Evolutionary conservation across 805 yeast genomes (phyloP), one percentile per base, ranked within the genome.

Genomic region (Naumovozyma dairenensis): DNA sequence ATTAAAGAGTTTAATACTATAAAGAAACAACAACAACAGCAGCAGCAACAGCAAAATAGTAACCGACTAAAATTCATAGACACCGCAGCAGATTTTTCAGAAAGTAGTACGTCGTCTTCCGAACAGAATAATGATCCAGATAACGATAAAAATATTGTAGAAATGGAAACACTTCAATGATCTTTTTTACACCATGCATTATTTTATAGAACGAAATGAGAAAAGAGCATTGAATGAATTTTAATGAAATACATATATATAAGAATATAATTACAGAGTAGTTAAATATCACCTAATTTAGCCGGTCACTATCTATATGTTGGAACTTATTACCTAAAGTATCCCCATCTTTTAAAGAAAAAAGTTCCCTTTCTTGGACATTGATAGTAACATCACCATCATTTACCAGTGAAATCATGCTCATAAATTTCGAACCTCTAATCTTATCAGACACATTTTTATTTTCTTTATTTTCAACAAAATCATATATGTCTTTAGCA

Each of bases 321-420:
- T n/a, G n/a, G n/a, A n/a, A 53, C 31, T 44, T 48, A 34, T 49
- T 45, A 4, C 59, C 60, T 0, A 53, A 39, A 5, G 38, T 32
- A 25, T 49, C 46, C 3, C 49, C 52, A 21, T 42, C 43, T 6
- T 32, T 16, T 6, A 41, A 42, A 10, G 51, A 39, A 27, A 37
- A 44, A 6, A 55, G 40, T 33, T 48, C 55, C 6, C 42, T 34
- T 9, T 37, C 35, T 4, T 39, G n/a, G 4, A 26, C 42, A 17
- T 46, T 38, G 25, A 53, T 27, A 24, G 50, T 45, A 16, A 53
- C 51, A 10, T 39, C 44, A 8, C 56, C 59, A 21, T 43, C 47
- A 18, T 26, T 31, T 9, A 36, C 33, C 44, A 45, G 7, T 42
- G 44, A 44, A 52, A 54, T 50, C 18, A 53, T 33, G 4, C 46